Conservation (phyloP, 495 filamentous ascomycete genomes). For the Hypoxylon lienhwacheense region DNA sequence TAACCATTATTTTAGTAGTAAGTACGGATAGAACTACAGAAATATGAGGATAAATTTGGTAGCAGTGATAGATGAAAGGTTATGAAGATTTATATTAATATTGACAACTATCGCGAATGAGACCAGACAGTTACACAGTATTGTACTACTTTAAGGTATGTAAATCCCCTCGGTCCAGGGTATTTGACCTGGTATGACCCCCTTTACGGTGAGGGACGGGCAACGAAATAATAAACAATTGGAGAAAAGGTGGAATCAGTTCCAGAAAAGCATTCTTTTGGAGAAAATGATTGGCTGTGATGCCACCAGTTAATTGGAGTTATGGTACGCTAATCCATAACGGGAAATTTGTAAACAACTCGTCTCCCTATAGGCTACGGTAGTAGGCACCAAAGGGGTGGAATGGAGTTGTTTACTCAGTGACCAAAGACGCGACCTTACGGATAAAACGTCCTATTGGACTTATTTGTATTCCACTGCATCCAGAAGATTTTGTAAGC, state of each 20-base stretch:
- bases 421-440: constrained; percentile 32
- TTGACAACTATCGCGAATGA: no score
- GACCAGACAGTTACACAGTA: no score
- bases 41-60: no score
- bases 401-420: constrained; percentile 17
- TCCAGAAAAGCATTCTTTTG: background rate
- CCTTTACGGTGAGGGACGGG: background rate
- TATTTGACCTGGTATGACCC: no score
- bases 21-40: no score
- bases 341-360: constrained; percentile 36
- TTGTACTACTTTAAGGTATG: no score
- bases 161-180: no score
- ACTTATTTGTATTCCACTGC: constrained; percentile 12
- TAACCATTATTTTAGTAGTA: no score
- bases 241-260: constrained; percentile 7
- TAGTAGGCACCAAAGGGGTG: constrained; percentile 4
- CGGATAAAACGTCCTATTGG: constrained; percentile 31
- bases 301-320: constrained; percentile 20
- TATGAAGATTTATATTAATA: no score
- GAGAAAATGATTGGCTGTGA: constrained; percentile 18
- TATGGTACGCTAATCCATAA: constrained; percentile 11
- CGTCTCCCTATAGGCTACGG: no score
- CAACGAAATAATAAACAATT: background rate
- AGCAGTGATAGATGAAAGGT: no score
- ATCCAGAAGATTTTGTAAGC: constrained; percentile 16